Evolutionary conservation across 2,329 filamentous ascomycete species (phyloP).

Genomic region (Akanthomyces dipterigenus): DNA sequence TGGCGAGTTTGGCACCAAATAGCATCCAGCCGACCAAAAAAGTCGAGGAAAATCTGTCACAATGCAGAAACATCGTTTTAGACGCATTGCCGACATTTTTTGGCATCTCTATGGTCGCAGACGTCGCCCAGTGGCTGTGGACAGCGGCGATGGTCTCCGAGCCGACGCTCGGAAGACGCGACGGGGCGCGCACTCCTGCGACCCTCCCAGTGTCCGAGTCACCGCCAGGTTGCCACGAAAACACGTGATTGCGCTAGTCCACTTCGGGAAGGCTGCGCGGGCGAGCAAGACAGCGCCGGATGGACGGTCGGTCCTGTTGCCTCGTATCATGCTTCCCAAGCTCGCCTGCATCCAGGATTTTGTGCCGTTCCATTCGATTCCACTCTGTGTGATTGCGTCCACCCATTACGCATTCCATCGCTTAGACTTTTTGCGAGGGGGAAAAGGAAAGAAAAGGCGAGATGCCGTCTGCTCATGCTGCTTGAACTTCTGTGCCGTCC

Average conservation of each 20-base stretch:
- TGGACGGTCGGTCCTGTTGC: not conserved
- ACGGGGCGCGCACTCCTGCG: constrained; percentile 33
- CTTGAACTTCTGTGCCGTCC: not conserved
- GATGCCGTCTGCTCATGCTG: not conserved
- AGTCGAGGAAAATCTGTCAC: constrained; percentile 19
- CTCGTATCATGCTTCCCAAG: not conserved
- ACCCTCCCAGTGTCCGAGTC: constrained; percentile 24
- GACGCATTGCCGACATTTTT: constrained; percentile 12
- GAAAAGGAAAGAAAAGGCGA: not conserved
- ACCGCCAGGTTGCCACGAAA: constrained; percentile 36
- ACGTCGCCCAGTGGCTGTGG: not conserved
- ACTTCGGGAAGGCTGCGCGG: not conserved
- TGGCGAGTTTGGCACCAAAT: constrained; percentile 15
- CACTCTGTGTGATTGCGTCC: not conserved
- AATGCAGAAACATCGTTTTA: not conserved
- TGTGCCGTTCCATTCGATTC: constrained; percentile 1
- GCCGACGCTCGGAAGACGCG: constrained; percentile 38
- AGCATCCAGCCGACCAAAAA: constrained; percentile 15
- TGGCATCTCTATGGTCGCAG: constrained; percentile 23
- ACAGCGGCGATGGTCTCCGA: constrained; percentile 30
- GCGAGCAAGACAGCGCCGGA: constrained; percentile 3
- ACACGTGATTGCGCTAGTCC: constrained; percentile 30
- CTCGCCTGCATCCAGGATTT: not conserved
- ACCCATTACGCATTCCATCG: constrained; percentile 3
- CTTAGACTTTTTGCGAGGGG: not conserved